Base-by-base conservation (phyloP, 208 protist genomes). In the Novymonas esmeraldas region DNA sequence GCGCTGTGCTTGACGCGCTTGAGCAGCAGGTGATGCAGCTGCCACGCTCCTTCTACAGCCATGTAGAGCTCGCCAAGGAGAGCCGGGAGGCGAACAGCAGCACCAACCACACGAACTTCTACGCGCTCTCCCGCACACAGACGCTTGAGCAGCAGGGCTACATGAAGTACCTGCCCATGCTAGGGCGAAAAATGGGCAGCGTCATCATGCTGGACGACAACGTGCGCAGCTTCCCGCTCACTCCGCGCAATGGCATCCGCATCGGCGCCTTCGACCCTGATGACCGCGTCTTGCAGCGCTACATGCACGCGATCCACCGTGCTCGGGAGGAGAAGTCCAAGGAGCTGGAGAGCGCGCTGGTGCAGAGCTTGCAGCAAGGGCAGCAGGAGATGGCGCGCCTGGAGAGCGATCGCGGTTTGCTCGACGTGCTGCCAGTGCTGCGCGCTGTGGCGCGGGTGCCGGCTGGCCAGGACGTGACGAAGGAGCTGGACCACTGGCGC, bases 131-230 rank as follows among this genome's bases (percentile, higher is more conserved):
- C 16, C 81, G 88, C n/a, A 81, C 79, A 28, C 91, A 94, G 57
- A 94, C 91, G 50, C 64, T 96, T 57, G 70, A 88, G 65, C 56
- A 73, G 38, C 67, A 85, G 28, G 65, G 74, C 33, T 93, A 92
- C 74, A 96, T 96, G 91, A 96, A 96, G 60, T 96, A 89, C 61
- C 52, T 96, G 28, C 91, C 91, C n/a, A 85, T 96, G 75, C 67
- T 91, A 7, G 91, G 91, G n/a, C 76, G 91, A 0, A 78, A 83
- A 22, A 61, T 90, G 65, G 64, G 73, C 48, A 57, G 70, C 22
- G 76, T 85, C 20, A 74, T 96, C 31, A 92, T 96, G 79, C 28
- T 96, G 7, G 91, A 96, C 62, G 91, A 96, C 70, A 96, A 93
- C 62, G 88, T 89, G 39, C 81, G 91, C 36, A 96, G 91, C 66